A percentile compares a stretch with the other conserved stretches of the same genome.
These are phyloP conservation scores for Amaranthus palmeri DNA, from an alignment of 148 eudicot species.

Conservation along the genomic window DNA sequence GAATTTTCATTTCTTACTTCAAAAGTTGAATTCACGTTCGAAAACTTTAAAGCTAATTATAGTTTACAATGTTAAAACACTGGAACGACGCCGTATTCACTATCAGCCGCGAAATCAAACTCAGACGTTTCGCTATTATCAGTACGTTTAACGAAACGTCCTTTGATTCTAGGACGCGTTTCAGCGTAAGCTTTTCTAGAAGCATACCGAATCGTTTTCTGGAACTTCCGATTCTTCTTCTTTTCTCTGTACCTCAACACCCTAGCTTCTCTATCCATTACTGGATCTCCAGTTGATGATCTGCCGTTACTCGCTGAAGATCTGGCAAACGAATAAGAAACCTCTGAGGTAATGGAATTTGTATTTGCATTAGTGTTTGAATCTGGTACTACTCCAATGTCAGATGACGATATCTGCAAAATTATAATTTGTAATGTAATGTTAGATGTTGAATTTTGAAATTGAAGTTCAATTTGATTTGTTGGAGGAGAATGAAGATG, in stretches of 20 bases:
- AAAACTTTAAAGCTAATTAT: too few species aligned
- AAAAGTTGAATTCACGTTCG: slow-evolving; percentile 2
- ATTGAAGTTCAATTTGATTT: not conserved
- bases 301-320: slow-evolving; percentile 20
- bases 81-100: slow-evolving; percentile 58
- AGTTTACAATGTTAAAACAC: slow-evolving; percentile 21
- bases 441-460: too few species aligned
- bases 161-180: slow-evolving; percentile 81
- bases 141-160: slow-evolving; percentile 76
- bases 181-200: slow-evolving; percentile 94
- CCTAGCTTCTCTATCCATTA: slow-evolving; percentile 61
- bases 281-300: slow-evolving; percentile 6
- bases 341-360: slow-evolving; percentile 56
- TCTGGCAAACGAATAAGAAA: slow-evolving; percentile 35
- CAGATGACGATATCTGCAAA: slow-evolving; percentile 72
- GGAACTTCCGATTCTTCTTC: slow-evolving; percentile 84
- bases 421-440: slow-evolving; percentile 3
- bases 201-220: slow-evolving; percentile 91
- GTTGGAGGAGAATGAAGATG: not conserved
- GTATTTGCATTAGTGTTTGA: slow-evolving; percentile 27
- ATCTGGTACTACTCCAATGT: slow-evolving; percentile 85
- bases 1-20: not conserved
- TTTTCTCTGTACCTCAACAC: slow-evolving; percentile 90
- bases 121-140: slow-evolving; percentile 28
- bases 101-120: slow-evolving; percentile 30